A percentile compares a stretch with the other conserved stretches of the same genome.
Evolutionary conservation across 768 basidiomycete species (phyloP).

Genomic region (Macrolepiota fuliginosa): DNA sequence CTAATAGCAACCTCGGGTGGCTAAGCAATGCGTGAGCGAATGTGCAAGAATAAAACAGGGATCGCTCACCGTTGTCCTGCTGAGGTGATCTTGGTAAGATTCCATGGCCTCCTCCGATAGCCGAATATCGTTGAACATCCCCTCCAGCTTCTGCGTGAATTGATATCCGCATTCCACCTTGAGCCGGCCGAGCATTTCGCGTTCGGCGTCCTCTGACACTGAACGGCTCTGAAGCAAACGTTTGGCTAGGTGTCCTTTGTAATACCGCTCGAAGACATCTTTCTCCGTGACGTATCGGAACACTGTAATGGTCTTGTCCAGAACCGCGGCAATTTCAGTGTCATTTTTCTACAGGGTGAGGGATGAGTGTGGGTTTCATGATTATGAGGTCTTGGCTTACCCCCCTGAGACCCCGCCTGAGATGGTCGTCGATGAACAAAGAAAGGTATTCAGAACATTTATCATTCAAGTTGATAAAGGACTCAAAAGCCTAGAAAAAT

Average conservation of each 20-base stretch:
- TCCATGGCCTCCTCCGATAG: slow-evolving; percentile 80
- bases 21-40: slow-evolving; percentile 36
- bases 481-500: slow-evolving; percentile 75
- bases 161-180: slow-evolving; percentile 96
- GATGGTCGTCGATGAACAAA: slow-evolving; percentile 93
- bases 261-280: slow-evolving; percentile 97
- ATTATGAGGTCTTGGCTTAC: slow-evolving; percentile 43
- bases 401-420: slow-evolving; percentile 92
- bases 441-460: slow-evolving; percentile 94
- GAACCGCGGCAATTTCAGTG: slow-evolving; percentile 78
- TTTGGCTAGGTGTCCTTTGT: slow-evolving; percentile 94
- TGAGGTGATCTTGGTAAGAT: slow-evolving; percentile 63
- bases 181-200: slow-evolving; percentile 94
- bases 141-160: slow-evolving; percentile 97
- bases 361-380: background rate
- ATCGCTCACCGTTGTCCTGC: slow-evolving; percentile 56
- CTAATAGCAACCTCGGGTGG: slow-evolving; percentile 74
- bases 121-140: slow-evolving; percentile 98
- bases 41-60: slow-evolving; percentile 1
- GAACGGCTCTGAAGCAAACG: slow-evolving; percentile 85
- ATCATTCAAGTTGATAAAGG: slow-evolving; percentile 85
- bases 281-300: slow-evolving; percentile 95
- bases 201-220: slow-evolving; percentile 96
- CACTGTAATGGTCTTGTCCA: slow-evolving; percentile 95
- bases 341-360: slow-evolving; percentile 78